These are phyloP conservation scores for Sclerotiophoma versabilis DNA, from an alignment of 2,329 filamentous ascomycete species.

Conservation along the genomic window DNA sequence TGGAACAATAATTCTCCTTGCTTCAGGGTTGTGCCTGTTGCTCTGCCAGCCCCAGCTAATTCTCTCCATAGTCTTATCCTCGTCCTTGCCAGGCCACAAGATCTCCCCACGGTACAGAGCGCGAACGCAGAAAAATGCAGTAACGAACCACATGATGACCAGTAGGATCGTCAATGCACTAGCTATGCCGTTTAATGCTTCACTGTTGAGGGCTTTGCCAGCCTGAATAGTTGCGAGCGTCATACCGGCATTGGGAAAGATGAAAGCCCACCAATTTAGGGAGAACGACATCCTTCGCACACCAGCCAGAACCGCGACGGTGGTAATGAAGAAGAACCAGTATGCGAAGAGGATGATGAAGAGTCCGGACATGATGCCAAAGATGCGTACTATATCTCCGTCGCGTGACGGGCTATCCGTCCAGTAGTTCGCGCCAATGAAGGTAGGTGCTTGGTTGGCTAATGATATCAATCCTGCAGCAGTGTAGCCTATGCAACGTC, in stretches of 20 bases:
- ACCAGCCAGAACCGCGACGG: constrained; percentile 48
- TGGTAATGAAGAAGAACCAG: constrained; percentile 59
- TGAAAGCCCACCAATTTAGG: constrained; percentile 63
- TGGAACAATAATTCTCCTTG: constrained; percentile 3
- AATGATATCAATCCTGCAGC: constrained; percentile 55
- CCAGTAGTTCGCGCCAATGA: constrained; percentile 46
- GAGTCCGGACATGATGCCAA: constrained; percentile 55
- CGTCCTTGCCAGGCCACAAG: constrained; percentile 60
- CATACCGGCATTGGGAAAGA: constrained; percentile 71
- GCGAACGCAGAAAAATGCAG: constrained; percentile 57
- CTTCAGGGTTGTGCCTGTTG: constrained; percentile 27
- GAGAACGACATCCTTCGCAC: constrained; percentile 50
- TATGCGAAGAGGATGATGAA: constrained; percentile 59
- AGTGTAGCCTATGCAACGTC: constrained; percentile 53
- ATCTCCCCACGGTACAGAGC: constrained; percentile 61
- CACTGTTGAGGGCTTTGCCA: constrained; percentile 61
- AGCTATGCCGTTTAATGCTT: constrained; percentile 60
- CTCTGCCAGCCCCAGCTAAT: constrained; percentile 35
- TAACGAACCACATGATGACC: constrained; percentile 63
- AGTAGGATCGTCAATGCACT: constrained; percentile 64
- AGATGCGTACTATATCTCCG: constrained; percentile 49
- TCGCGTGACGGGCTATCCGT: constrained; percentile 38
- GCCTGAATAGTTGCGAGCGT: constrained; percentile 66
- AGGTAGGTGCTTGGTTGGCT: constrained; percentile 49
- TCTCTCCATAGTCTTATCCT: constrained; percentile 40